Evolutionary conservation across 176 grass and related monocot species (phyloP).

Genomic region (Oryza longistaminata): DNA sequence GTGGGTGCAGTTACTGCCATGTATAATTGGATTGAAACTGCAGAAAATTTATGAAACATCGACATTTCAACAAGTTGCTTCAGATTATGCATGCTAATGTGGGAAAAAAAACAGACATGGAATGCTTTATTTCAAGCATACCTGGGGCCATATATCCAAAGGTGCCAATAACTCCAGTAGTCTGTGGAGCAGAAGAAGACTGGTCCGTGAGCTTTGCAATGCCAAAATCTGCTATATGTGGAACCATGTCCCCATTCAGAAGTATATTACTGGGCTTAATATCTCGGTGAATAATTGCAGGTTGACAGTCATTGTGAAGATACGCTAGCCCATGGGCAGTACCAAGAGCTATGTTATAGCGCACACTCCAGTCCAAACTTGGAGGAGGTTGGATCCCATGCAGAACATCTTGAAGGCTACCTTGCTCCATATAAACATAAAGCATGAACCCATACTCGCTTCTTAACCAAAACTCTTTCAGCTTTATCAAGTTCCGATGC

Average conservation of each 20-base stretch:
- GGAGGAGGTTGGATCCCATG: slow-evolving; percentile 47
- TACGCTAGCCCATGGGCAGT: slow-evolving; percentile 59
- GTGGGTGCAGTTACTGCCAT: neutral
- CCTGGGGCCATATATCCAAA: slow-evolving; percentile 82
- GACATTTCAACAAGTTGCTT: slow-evolving; percentile 12
- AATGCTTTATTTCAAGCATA: slow-evolving; percentile 26
- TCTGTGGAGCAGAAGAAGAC: slow-evolving; percentile 42
- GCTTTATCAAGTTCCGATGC: slow-evolving; percentile 71
- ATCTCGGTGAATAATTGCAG: slow-evolving; percentile 68
- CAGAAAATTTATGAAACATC: neutral
- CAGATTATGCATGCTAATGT: neutral
- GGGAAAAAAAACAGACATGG: neutral
- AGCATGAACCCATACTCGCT: slow-evolving; percentile 68
- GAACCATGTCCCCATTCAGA: slow-evolving; percentile 64
- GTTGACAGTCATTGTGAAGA: slow-evolving; percentile 64
- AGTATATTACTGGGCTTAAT: slow-evolving; percentile 86
- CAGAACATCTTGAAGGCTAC: slow-evolving; percentile 72
- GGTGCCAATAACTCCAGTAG: slow-evolving; percentile 64
- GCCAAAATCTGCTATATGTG: slow-evolving; percentile 84
- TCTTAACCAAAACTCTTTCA: slow-evolving; percentile 60
- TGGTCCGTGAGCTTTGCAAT: slow-evolving; percentile 63
- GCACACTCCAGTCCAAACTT: slow-evolving; percentile 56
- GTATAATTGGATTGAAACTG: neutral
- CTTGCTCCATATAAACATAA: slow-evolving; percentile 71
- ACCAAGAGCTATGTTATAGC: slow-evolving; percentile 62